A percentile compares a stretch with the other conserved stretches of the same genome.
phyloP scores from a whole-genome alignment of 2,329 filamentous ascomycete species.

The Alternaria postmessia region DNA sequence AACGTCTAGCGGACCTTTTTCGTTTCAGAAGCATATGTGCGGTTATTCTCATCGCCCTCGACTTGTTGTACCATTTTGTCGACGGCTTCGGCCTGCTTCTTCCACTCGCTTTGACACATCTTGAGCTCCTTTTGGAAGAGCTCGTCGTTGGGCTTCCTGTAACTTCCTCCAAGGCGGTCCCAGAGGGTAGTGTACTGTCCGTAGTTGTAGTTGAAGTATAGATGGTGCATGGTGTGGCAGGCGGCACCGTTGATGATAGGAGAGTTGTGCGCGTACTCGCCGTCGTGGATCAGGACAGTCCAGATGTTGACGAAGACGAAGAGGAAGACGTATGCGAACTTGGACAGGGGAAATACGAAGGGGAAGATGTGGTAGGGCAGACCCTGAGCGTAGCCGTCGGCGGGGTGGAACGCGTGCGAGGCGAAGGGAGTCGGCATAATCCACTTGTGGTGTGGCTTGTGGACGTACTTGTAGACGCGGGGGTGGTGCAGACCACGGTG shows the following conservation, averaged over 20 bases:
- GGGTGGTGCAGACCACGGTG: constrained; percentile 87
- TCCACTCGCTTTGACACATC: constrained; percentile 83
- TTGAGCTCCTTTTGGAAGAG: constrained; percentile 86
- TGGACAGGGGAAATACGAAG: constrained; percentile 91
- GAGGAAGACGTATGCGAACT: constrained; percentile 83
- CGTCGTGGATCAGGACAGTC: constrained; percentile 96
- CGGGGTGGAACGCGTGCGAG: constrained; percentile 91
- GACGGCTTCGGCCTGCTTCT: constrained; percentile 77
- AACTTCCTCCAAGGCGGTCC: constrained; percentile 87
- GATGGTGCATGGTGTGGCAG: constrained; percentile 89
- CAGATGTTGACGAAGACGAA: constrained; percentile 96
- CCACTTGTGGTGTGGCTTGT: constrained; percentile 99
- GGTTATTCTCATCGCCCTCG: constrained; percentile 62
- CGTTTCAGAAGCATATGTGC: constrained; percentile 51
- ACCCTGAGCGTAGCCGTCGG: constrained; percentile 89
- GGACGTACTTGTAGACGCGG: constrained; percentile 81
- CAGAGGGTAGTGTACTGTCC: constrained; percentile 93
- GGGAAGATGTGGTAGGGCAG: constrained; percentile 93
- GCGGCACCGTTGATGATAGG: constrained; percentile 94
- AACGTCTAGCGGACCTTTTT: constrained; percentile 48
- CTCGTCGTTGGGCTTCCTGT: constrained; percentile 83
- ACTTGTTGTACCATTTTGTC: constrained; percentile 79
- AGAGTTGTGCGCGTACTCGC: constrained; percentile 90
- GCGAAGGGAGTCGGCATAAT: constrained; percentile 97
- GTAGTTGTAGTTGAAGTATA: constrained; percentile 79